Evolutionary conservation across 257 asterid species (phyloP), one percentile per base, ranked within the genome.

Genomic region (Solanum rostratum): DNA sequence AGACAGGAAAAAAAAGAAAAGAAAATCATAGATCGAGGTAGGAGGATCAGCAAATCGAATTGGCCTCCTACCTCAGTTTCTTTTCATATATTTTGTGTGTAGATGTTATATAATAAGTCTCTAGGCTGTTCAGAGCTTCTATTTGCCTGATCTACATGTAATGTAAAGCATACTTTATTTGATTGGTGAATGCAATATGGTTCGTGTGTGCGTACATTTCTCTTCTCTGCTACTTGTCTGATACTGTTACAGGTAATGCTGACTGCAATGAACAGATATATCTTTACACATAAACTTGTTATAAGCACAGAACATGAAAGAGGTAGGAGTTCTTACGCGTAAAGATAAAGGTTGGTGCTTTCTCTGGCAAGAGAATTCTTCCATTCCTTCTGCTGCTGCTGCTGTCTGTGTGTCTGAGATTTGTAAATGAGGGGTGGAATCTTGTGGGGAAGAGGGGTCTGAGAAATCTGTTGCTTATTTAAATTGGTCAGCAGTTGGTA

Each of bases 81-180:
- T 49, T 68, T 59, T 82, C 71, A 33, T 83, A 88, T 86, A 80
- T 88, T 83, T 63, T 83, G 84, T 93, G 88, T 92, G 94, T 92
- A 97, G 96, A 91, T 93, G 89, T 88, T 82, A 90, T 85, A 86
- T 52, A 85, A 90, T 88, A 90, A 90, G 91, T 85, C 85, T 87
- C 85, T 84, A 52, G 86, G 91, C 90, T 87, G 84, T 87, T 88
- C 50, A 84, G 83, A 78, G 69, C 84, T 87, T 84, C 69, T 62
- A 39, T 80, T 53, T 80, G 55, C 41, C 55, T 66, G 83, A 39
- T 89, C 89, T 63, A 80, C 91, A 84, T 92, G 92, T 87, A 89
- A 85, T 88, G 90, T 92, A 89, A 86, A 87, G 73, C 90, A 89
- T 88, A 91, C 92, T 57, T 90, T 91, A 80, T 90, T 91, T 90